Evolutionary conservation across 441 rosid genomes (phyloP).

Genomic region (Adansonia madagascariensis): DNA sequence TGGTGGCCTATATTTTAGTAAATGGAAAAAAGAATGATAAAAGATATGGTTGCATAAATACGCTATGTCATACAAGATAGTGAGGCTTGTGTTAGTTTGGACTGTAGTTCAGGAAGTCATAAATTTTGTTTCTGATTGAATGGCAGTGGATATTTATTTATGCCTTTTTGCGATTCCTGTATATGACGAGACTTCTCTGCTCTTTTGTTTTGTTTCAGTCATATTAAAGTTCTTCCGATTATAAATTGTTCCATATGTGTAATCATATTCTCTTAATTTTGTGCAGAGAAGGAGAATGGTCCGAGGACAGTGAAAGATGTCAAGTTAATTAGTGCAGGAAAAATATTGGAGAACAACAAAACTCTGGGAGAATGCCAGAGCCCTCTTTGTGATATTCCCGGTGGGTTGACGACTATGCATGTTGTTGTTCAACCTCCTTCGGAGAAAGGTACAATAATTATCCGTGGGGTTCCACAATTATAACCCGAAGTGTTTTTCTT

Average conservation of each 20-base stretch:
- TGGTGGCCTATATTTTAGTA: background rate
- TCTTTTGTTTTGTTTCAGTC: constrained; percentile 8
- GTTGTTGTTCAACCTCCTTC: constrained; percentile 80
- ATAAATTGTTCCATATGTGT: background rate
- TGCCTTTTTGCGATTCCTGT: background rate
- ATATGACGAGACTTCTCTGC: constrained; percentile 3
- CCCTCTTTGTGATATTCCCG: constrained; percentile 78
- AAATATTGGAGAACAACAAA: constrained; percentile 83
- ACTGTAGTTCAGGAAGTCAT: background rate
- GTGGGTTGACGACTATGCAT: constrained; percentile 92
- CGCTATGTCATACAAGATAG: background rate
- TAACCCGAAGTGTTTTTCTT: background rate
- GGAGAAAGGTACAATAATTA: constrained; percentile 60
- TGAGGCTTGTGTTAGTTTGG: too few species aligned
- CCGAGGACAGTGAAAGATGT: constrained; percentile 90
- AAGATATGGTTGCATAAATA: background rate
- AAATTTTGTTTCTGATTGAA: background rate
- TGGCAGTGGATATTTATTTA: background rate
- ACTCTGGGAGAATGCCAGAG: constrained; percentile 82
- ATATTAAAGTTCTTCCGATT: background rate
- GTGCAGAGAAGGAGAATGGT: constrained; percentile 78
- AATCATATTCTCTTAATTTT: constrained; percentile 20
- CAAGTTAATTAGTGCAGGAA: constrained; percentile 93
- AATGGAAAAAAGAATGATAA: background rate
- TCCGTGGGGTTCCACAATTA: background rate